Conservation (phyloP, 495 filamentous ascomycete genomes). For the Penicillium daleae region DNA sequence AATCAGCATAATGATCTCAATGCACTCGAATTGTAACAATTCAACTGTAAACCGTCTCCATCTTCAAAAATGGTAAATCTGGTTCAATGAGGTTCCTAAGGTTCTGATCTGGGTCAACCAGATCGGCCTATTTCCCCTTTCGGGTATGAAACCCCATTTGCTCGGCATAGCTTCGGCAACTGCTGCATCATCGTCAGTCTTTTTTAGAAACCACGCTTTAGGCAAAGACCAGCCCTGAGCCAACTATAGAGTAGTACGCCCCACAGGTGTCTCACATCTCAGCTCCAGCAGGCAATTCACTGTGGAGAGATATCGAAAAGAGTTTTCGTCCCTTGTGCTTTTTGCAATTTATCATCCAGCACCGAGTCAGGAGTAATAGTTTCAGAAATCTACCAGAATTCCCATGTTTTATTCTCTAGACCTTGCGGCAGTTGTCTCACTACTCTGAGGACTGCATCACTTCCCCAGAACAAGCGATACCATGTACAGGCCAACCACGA, state of each 20-base stretch:
- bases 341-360: background rate
- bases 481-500: slow-evolving; percentile 5
- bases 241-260: background rate
- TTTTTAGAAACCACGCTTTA: background rate
- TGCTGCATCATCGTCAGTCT: background rate
- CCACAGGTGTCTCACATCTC: background rate
- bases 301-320: no score
- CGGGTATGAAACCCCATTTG: background rate
- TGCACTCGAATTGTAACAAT: background rate
- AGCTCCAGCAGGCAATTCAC: background rate
- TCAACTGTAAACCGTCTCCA: background rate
- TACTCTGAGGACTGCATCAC: background rate
- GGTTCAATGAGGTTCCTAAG: background rate
- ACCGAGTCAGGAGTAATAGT: background rate
- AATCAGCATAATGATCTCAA: background rate
- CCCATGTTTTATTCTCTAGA: background rate
- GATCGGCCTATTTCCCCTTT: slow-evolving; percentile 5
- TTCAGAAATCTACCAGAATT: background rate
- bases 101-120: background rate
- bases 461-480: background rate
- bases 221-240: no score
- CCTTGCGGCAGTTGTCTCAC: background rate
- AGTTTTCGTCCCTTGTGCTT: background rate
- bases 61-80: background rate
- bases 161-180: background rate